These are phyloP conservation scores for Hysterium pulicare DNA, from an alignment of 2,329 filamentous ascomycete species.

Conservation along the genomic window DNA sequence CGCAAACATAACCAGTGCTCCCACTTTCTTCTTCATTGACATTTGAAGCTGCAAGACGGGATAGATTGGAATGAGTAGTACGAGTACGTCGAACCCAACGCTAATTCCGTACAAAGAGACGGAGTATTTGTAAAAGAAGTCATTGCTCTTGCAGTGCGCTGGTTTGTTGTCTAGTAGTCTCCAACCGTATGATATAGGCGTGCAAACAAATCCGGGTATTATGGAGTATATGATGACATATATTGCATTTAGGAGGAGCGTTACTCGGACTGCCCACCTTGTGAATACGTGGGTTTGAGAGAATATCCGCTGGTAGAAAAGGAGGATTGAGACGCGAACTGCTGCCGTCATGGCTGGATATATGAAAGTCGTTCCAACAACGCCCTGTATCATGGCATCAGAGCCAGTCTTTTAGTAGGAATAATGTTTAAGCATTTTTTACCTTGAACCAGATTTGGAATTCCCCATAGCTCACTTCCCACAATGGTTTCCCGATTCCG, in stretches of 20 bases:
- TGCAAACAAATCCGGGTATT: constrained; percentile 18
- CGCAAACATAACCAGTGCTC: constrained; percentile 16
- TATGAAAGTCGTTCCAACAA: constrained; percentile 14
- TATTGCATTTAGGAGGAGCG: constrained; percentile 15
- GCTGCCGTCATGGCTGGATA: constrained; percentile 19
- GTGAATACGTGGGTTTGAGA: constrained; percentile 3
- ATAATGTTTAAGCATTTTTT: constrained; percentile 1
- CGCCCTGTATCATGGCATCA: constrained; percentile 8
- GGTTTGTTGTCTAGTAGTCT: constrained; percentile 17
- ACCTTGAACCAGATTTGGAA: constrained; percentile 18
- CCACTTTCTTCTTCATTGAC: constrained; percentile 13
- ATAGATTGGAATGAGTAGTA: constrained; percentile 21
- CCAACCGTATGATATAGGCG: constrained; percentile 14
- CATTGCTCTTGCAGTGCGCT: constrained; percentile 12
- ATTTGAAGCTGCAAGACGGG: constrained; percentile 18
- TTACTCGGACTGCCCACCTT: constrained; percentile 5
- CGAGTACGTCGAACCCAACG: constrained; percentile 19
- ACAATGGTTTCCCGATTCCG: constrained; percentile 22
- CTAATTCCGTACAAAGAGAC: constrained; percentile 20
- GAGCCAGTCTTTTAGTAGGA: neutral
- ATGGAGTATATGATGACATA: constrained; percentile 21
- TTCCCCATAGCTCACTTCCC: constrained; percentile 20
- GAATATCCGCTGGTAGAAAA: constrained; percentile 23
- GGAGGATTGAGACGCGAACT: constrained; percentile 19
- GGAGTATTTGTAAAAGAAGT: constrained; percentile 16